A percentile compares a stretch with the other conserved stretches of the same genome.
Conservation (phyloP, 352 stramenopile genomes). For the Pythium plurisporium region DNA sequence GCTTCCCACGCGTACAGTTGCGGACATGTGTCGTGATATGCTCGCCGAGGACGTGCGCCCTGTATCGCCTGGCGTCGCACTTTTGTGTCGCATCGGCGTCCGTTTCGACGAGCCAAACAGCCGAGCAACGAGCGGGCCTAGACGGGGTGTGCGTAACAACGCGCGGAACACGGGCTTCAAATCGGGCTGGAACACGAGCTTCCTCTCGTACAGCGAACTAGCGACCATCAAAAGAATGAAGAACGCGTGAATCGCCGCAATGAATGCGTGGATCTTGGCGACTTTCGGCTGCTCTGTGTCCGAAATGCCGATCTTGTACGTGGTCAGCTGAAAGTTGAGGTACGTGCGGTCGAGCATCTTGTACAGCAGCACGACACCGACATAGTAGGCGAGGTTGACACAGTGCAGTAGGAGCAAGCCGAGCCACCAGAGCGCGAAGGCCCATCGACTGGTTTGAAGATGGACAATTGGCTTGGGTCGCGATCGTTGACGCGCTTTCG, state of each 20-base stretch:
- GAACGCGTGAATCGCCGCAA: slow-evolving; percentile 10
- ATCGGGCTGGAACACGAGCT: slow-evolving; percentile 6
- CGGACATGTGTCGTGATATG: too few species aligned
- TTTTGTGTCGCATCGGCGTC: too few species aligned
- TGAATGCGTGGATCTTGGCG: not conserved
- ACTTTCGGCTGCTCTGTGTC: not conserved
- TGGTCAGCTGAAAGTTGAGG: slow-evolving; percentile 6
- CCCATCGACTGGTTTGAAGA: not conserved
- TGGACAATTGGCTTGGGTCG: too few species aligned
- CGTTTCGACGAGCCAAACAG: too few species aligned
- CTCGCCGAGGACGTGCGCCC: too few species aligned
- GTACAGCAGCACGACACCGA: not conserved
- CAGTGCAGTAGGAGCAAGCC: not conserved
- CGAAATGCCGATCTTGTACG: not conserved
- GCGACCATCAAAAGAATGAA: slow-evolving; percentile 11
- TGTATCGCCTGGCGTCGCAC: too few species aligned
- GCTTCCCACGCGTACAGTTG: too few species aligned
- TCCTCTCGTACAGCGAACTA: not conserved
- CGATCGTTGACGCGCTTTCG: too few species aligned
- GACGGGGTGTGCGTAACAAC: too few species aligned
- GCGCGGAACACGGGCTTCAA: not conserved
- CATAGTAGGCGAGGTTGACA: not conserved
- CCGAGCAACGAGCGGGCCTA: too few species aligned
- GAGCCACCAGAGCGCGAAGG: not conserved
- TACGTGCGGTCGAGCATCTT: not conserved